Percentiles rank a stretch among this genome's conserved stretches.
Conservation (phyloP, 2,329 filamentous ascomycete species). For the Colletotrichum sp. region DNA sequence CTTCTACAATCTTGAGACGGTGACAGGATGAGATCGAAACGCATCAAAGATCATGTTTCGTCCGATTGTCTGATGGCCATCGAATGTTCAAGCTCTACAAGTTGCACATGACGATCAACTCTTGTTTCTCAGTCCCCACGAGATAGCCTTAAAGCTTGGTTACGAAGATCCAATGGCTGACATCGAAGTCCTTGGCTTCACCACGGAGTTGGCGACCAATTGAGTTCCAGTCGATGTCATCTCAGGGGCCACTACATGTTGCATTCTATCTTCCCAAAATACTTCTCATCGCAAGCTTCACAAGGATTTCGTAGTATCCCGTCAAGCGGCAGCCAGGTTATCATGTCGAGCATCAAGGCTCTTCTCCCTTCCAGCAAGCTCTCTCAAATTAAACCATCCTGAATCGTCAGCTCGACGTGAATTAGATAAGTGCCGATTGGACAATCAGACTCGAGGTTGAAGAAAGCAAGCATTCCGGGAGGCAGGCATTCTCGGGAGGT, state of each 20-base stretch:
- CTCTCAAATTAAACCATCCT: background rate
- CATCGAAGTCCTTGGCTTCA: background rate
- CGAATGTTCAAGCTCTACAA: background rate
- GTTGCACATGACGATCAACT: background rate
- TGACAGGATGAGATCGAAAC: background rate
- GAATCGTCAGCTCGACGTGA: background rate
- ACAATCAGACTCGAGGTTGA: background rate
- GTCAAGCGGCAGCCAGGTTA: background rate
- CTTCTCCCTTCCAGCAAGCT: background rate
- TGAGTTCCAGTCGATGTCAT: background rate
- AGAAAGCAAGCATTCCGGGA: background rate
- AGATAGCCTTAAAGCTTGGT: background rate
- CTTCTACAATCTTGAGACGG: background rate
- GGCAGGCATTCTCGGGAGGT: background rate
- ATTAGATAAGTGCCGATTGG: background rate
- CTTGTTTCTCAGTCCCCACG: background rate
- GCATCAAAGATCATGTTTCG: background rate
- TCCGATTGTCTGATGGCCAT: background rate
- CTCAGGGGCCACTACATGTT: background rate
- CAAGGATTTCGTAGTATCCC: background rate
- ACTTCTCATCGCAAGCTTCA: background rate
- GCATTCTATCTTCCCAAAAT: background rate
- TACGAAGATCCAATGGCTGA: background rate
- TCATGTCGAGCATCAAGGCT: background rate
- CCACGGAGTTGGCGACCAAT: background rate